phyloP scores from a whole-genome alignment of 352 stramenopile species.

The Globisporangium okanoganense region DNA sequence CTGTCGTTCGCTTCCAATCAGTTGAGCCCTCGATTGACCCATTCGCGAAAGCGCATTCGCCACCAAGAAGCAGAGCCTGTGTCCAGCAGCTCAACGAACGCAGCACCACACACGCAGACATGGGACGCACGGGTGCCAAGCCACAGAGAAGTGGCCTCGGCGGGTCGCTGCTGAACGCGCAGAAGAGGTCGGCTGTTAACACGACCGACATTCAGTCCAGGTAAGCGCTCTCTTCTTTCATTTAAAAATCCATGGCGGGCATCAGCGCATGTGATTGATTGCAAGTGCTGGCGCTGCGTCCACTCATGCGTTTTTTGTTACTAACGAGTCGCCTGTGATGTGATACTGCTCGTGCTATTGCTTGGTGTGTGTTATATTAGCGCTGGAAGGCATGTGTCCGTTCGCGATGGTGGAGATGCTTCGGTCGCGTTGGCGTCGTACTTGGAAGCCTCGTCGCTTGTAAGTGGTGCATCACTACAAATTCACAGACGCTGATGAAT shows the following conservation, averaged over 20 bases:
- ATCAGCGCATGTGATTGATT: neutral
- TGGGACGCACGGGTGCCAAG: constrained; percentile 75
- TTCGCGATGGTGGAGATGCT: constrained; percentile 75
- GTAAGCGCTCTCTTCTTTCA: constrained; percentile 17
- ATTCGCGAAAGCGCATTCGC: constrained; percentile 1
- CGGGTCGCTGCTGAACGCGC: constrained; percentile 67
- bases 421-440: constrained; percentile 81
- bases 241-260: neutral
- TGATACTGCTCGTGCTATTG: neutral
- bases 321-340: neutral
- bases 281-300: neutral
- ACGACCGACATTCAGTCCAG: constrained; percentile 76
- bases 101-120: constrained; percentile 17
- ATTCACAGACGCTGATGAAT: neutral
- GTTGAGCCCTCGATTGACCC: constrained; percentile 6
- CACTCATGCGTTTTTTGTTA: neutral
- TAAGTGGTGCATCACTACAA: constrained; percentile 19
- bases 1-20: constrained; percentile 8
- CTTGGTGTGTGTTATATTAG: constrained; percentile 18
- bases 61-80: neutral
- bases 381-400: constrained; percentile 81
- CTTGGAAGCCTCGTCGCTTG: constrained; percentile 79
- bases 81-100: neutral
- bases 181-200: constrained; percentile 72
- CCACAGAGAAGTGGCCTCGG: constrained; percentile 70